Evolutionary conservation across 2,329 filamentous ascomycete species (phyloP).

Genomic region (Pseudopyricularia javanii): DNA sequence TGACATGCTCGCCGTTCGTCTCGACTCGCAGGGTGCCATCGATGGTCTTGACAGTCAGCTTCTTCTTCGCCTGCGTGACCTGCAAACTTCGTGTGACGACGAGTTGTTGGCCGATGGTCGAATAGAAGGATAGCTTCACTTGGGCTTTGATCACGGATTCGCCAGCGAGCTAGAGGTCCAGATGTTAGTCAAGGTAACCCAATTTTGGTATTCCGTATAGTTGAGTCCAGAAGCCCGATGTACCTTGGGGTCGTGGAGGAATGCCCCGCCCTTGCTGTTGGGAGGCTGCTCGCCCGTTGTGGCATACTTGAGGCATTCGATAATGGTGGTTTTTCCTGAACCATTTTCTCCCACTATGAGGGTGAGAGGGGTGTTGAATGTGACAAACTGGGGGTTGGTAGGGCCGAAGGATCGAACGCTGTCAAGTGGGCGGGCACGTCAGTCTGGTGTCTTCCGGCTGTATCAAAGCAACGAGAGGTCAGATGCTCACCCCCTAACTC

Average conservation of each 20-base stretch:
- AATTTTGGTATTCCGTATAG: neutral
- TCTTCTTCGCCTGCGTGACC: conserved; percentile 73
- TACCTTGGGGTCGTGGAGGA: conserved; percentile 93
- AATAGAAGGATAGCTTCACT: conserved; percentile 79
- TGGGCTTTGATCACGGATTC: conserved; percentile 86
- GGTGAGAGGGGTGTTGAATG: conserved; percentile 83
- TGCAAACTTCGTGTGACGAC: conserved; percentile 76
- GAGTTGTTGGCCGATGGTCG: conserved; percentile 66
- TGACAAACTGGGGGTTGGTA: conserved; percentile 59
- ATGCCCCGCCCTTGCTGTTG: conserved; percentile 81
- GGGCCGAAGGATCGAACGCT: conserved; percentile 71
- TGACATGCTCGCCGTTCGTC: conserved; percentile 67
- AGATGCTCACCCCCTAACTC: conserved; percentile 10
- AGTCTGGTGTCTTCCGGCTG: neutral
- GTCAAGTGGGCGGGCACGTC: neutral
- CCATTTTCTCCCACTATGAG: conserved; percentile 96
- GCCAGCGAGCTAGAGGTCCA: conserved; percentile 36
- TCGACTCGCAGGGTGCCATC: conserved; percentile 67
- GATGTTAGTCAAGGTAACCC: no score
- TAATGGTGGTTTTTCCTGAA: conserved; percentile 97
- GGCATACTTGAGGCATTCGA: conserved; percentile 96
- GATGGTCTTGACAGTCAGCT: conserved; percentile 67
- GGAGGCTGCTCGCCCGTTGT: conserved; percentile 89
- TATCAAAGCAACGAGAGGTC: neutral
- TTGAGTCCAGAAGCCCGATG: neutral